These are phyloP conservation scores for Ananas comosus DNA, from an alignment of 176 grass and related monocot species.

Conservation along the genomic window DNA sequence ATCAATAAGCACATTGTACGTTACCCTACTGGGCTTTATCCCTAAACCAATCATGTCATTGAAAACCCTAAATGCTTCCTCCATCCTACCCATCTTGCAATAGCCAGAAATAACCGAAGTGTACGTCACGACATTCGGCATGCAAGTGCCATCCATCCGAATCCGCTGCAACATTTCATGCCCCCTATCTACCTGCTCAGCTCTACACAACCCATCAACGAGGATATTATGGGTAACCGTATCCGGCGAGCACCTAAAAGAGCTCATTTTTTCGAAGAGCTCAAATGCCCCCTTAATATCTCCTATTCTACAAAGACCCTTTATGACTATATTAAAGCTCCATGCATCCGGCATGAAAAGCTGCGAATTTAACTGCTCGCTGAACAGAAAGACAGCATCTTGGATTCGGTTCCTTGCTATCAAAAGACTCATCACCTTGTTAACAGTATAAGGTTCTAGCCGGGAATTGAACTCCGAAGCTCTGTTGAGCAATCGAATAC, in stretches of 20 bases:
- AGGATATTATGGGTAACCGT: conserved; percentile 75
- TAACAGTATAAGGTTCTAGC: conserved; percentile 47
- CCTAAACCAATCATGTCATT: conserved; percentile 59
- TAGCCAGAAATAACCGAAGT: conserved; percentile 73
- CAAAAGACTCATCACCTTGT: conserved; percentile 56
- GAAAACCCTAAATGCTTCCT: conserved; percentile 52
- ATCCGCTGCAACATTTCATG: conserved; percentile 54
- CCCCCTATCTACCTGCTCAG: conserved; percentile 42
- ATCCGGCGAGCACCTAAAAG: conserved; percentile 63
- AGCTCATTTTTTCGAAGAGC: conserved; percentile 49
- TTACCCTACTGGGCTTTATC: conserved; percentile 44
- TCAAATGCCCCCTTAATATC: conserved; percentile 51
- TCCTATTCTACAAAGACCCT: conserved; percentile 53
- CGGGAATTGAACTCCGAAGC: conserved; percentile 26
- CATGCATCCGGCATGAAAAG: conserved; percentile 42
- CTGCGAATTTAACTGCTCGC: conserved; percentile 30
- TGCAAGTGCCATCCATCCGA: conserved; percentile 40
- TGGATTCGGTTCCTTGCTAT: conserved; percentile 22
- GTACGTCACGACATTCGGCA: conserved; percentile 79
- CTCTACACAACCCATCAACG: conserved; percentile 61
- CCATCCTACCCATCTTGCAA: conserved; percentile 58
- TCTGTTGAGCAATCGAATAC: conserved; percentile 29
- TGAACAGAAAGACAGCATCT: conserved; percentile 46
- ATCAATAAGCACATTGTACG: conserved; percentile 94
- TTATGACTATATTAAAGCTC: conserved; percentile 81